These are phyloP conservation scores for Aeschynomene evenia DNA, from an alignment of 306 rosid species.

Conservation along the genomic window DNA sequence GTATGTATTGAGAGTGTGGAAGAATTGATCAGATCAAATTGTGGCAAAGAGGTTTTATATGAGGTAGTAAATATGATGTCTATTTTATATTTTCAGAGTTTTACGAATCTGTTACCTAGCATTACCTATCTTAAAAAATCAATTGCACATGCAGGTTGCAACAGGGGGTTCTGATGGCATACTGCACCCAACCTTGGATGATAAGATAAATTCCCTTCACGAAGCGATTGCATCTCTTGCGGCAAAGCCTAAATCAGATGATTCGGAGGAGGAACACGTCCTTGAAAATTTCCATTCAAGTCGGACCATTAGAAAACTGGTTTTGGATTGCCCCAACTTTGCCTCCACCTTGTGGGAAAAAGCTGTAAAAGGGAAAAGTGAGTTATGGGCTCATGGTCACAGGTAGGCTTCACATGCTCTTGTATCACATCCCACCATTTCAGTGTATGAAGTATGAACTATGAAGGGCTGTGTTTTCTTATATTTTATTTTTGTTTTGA, in stretches of 20 bases:
- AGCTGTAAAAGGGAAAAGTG: constrained; percentile 76
- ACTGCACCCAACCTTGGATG: constrained; percentile 63
- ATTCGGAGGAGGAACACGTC: constrained; percentile 69
- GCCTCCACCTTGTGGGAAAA: constrained; percentile 77
- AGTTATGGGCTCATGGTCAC: constrained; percentile 78
- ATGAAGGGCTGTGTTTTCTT: constrained; percentile 1
- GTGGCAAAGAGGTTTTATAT: constrained; percentile 81
- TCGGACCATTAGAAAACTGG: constrained; percentile 78
- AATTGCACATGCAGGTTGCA: constrained; percentile 52
- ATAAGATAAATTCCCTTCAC: constrained; percentile 64
- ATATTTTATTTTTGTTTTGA: constrained; percentile 9
- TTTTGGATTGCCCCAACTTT: constrained; percentile 77
- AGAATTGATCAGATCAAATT: constrained; percentile 74
- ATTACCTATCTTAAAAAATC: constrained; percentile 10
- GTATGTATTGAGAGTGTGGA: constrained; percentile 61
- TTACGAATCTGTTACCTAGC: neutral
- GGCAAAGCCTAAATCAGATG: constrained; percentile 63
- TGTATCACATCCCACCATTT: constrained; percentile 2
- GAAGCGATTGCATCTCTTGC: constrained; percentile 69
- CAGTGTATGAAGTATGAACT: too few species aligned
- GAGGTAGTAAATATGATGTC: constrained; percentile 56
- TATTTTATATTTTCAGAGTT: neutral
- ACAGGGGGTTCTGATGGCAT: constrained; percentile 80
- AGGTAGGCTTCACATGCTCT: constrained; percentile 46
- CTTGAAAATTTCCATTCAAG: constrained; percentile 87